Base-by-base conservation (phyloP, 805 yeast species). In the Teunomyces aglyptinius region DNA sequence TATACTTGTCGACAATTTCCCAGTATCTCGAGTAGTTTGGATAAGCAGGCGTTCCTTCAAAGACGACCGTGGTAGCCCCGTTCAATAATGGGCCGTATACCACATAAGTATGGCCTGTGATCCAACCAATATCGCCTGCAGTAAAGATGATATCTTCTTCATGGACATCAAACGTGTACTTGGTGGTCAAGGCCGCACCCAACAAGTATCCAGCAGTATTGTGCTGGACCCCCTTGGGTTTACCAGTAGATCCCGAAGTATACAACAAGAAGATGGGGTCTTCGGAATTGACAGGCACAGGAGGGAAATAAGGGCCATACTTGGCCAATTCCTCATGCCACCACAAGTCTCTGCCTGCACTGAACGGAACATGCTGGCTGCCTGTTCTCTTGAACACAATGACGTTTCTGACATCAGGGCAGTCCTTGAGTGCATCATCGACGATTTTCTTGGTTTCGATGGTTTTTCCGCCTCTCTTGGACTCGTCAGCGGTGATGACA, bases 61-160 rank as follows among this genome's bases (percentile, higher is more conserved):
- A 94, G 47, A 92, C 88, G 45, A 94, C 86, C 7, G 97, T 83
- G 41, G 98, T 85, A 45, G 91, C 88, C 69, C 98, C 99, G 49
- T 59, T 68, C 40, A 83, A 71, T 56, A 94, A 80, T 35, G 99
- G 99, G 49, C 98, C 98, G 63, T 94, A 94, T 40, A 92, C 80
- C 38, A 89, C 96, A 64, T 92, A 94, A 7, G 97, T 87, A 70
- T 94, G 99, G 57, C 98, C 98, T 13, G 99, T 94, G 65, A 94
- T 94, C 98, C 99, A 94, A 64, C 99, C 98, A 47, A 94, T 89
- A 66, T 94, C 98, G 63, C 98, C 98, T 33, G 98, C 98, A 35
- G 98, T 92, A 76, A 94, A 92, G 51, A 92, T 70, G 38, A 86
- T 77, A 68, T 94, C 98, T 51, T 85, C 86, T 49, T 83, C 83